These are phyloP conservation scores for Cornus controversa DNA, from an alignment of 148 eudicot species.

Conservation along the genomic window DNA sequence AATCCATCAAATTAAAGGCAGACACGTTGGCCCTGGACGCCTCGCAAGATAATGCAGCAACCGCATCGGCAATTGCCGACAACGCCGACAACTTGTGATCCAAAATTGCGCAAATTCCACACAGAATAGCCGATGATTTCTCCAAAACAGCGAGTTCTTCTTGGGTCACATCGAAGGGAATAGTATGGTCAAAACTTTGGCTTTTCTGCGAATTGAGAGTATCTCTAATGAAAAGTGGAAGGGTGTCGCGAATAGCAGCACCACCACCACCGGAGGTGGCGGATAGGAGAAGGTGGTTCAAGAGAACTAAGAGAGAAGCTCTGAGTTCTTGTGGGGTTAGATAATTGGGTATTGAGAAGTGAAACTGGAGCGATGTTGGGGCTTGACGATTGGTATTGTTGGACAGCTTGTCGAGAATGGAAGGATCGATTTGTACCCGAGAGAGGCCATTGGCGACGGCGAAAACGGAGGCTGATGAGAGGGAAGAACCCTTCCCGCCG, in stretches of 20 bases:
- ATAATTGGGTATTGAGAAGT: constrained; percentile 35
- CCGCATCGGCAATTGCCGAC: constrained; percentile 44
- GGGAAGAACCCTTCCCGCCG: constrained; percentile 71
- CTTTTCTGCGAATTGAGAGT: constrained; percentile 20
- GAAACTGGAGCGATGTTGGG: constrained; percentile 25
- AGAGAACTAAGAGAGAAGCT: constrained; percentile 50
- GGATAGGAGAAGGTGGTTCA: constrained; percentile 55
- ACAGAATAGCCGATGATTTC: constrained; percentile 31
- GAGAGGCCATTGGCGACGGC: constrained; percentile 43
- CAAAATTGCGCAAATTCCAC: constrained; percentile 59
- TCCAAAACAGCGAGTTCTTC: constrained; percentile 31
- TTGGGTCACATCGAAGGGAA: constrained; percentile 27
- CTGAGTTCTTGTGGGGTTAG: constrained; percentile 53
- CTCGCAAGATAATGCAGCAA: constrained; percentile 76
- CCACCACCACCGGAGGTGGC: constrained; percentile 16
- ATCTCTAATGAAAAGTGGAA: constrained; percentile 30
- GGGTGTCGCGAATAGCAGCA: constrained; percentile 18
- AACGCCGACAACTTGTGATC: constrained; percentile 49
- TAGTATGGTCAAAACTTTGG: not conserved
- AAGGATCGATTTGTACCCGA: constrained; percentile 51
- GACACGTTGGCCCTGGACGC: constrained; percentile 49
- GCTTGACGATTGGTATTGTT: constrained; percentile 22
- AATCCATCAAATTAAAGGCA: constrained; percentile 51
- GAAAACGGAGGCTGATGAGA: constrained; percentile 56
- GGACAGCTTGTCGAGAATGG: constrained; percentile 49